Conservation (phyloP, 2,329 filamentous ascomycete species). For the Xylaria sp. region DNA sequence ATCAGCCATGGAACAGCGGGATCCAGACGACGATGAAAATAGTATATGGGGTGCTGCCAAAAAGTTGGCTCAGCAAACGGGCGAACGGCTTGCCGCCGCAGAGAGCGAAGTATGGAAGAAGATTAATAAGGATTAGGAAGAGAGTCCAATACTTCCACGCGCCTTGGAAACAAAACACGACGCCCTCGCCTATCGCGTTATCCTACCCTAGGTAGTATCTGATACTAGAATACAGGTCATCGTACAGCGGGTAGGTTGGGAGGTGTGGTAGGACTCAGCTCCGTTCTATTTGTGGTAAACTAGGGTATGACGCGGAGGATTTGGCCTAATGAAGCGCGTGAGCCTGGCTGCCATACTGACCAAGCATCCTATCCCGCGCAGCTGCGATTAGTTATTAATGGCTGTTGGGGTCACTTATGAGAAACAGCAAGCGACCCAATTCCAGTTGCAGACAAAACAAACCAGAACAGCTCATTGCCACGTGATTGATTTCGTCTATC, state of each 20-base stretch:
- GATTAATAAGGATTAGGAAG: conserved; percentile 65
- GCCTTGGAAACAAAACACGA: conserved; percentile 10
- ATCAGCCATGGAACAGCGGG: conserved; percentile 52
- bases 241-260: conserved; percentile 32
- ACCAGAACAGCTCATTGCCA: conserved; percentile 26
- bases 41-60: conserved; percentile 67
- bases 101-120: conserved; percentile 71
- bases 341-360: conserved; percentile 22
- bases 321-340: conserved; percentile 25
- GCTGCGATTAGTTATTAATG: conserved; percentile 28
- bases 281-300: conserved; percentile 39
- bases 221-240: conserved; percentile 24
- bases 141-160: conserved; percentile 14
- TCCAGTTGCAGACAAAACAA: conserved; percentile 28
- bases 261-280: conserved; percentile 36
- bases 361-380: conserved; percentile 18
- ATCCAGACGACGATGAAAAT: conserved; percentile 44
- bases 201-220: conserved; percentile 28
- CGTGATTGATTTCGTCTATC: conserved; percentile 31
- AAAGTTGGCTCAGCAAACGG: conserved; percentile 66
- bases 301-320: conserved; percentile 31
- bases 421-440: conserved; percentile 10
- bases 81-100: conserved; percentile 65
- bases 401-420: conserved; percentile 27
- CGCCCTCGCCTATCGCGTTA: conserved; percentile 27